Percentiles rank a stretch among this genome's conserved stretches.
phyloP scores from a whole-genome alignment of 768 basidiomycete species.

The Auriscalpium vulgare region DNA sequence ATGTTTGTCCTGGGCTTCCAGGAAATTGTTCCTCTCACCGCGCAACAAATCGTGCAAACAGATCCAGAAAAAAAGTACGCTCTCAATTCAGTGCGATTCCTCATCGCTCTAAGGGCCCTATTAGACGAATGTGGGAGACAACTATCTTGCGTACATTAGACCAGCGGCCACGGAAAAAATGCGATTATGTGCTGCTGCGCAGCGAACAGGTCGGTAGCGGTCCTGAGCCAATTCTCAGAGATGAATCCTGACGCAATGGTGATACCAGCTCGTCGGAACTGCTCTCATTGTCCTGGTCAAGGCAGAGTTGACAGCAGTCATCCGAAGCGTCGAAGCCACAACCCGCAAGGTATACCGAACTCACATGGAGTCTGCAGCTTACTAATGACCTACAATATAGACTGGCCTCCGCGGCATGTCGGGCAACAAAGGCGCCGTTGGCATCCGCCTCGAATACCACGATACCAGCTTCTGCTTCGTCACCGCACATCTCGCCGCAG shows the following conservation, averaged over 20 bases:
- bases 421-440: constrained; percentile 95
- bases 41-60: constrained; percentile 92
- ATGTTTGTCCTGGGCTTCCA: constrained; percentile 90
- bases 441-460: constrained; percentile 84
- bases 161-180: constrained; percentile 54
- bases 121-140: constrained; percentile 80
- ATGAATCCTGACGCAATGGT: background rate
- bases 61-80: constrained; percentile 84
- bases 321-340: constrained; percentile 88
- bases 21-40: constrained; percentile 96
- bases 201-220: constrained; percentile 71
- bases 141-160: constrained; percentile 76
- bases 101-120: background rate
- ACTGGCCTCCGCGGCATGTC: constrained; percentile 91
- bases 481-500: constrained; percentile 95
- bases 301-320: constrained; percentile 62
- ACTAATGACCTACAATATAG: constrained; percentile 27
- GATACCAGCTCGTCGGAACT: constrained; percentile 80
- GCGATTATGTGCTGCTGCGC: constrained; percentile 76
- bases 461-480: constrained; percentile 93
- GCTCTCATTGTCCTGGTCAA: constrained; percentile 83
- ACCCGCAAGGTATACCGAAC: constrained; percentile 67
- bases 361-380: background rate
- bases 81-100: background rate
- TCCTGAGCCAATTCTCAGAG: background rate